Conservation (phyloP, 805 yeast species). For the Wickerhamomyces canadensis region DNA sequence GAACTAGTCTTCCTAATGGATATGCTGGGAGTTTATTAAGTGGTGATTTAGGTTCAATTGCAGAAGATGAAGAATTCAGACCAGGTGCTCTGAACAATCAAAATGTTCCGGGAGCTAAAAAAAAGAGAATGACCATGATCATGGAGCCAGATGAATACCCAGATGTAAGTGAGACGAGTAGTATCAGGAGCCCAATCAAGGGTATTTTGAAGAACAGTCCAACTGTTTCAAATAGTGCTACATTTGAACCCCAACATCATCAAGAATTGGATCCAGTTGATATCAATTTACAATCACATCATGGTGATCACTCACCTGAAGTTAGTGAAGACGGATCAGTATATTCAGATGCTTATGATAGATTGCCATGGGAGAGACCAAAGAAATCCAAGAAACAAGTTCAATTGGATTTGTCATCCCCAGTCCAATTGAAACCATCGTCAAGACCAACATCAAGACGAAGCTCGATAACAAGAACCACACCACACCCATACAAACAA, state of each 20-base stretch:
- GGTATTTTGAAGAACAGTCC: slow-evolving; percentile 1
- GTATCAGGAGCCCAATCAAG: neutral
- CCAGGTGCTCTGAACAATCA: neutral
- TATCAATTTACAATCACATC: no score
- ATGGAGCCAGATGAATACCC: slow-evolving; percentile 1
- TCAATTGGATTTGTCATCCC: no score
- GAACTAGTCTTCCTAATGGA: slow-evolving; percentile 16
- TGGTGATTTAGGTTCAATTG: slow-evolving; percentile 25
- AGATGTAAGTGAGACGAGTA: neutral
- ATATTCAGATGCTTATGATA: slow-evolving; percentile 20
- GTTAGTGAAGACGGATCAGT: slow-evolving; percentile 21
- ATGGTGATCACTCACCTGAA: no score
- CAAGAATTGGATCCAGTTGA: slow-evolving; percentile 5
- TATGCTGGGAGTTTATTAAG: slow-evolving; percentile 23
- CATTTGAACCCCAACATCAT: slow-evolving; percentile 2
- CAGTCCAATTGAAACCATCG: no score
- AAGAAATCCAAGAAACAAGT: no score
- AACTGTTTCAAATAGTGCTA: neutral
- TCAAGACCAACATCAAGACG: no score
- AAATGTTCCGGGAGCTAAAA: slow-evolving; percentile 1
- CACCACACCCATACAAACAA: no score
- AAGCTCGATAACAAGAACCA: no score
- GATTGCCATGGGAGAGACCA: slow-evolving; percentile 7
- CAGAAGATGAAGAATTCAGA: slow-evolving; percentile 21
- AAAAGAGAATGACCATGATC: slow-evolving; percentile 3